Evolutionary conservation across 2,329 filamentous ascomycete species (phyloP).

Genomic region (Emmonsia crescens): DNA sequence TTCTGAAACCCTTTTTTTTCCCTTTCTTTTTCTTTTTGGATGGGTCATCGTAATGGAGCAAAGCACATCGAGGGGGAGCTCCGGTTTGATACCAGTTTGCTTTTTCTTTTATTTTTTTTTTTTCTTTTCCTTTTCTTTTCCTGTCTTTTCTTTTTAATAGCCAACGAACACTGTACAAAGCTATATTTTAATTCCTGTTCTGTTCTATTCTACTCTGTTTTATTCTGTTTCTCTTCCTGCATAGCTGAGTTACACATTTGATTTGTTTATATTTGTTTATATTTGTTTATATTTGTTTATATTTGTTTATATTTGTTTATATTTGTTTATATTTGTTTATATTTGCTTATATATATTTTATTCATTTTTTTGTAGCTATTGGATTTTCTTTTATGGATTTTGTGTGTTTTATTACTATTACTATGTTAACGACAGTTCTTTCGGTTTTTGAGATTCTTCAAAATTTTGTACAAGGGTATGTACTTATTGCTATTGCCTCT

Average conservation of each 20-base stretch:
- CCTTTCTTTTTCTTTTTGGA: neutral
- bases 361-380: slow-evolving; percentile 1
- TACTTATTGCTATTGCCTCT: slow-evolving; percentile 4
- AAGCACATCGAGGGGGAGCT: neutral
- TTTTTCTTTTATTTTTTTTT: too few species aligned
- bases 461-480: neutral
- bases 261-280: neutral
- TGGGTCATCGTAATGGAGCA: neutral
- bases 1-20: neutral
- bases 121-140: neutral
- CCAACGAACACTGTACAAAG: neutral
- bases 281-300: too few species aligned
- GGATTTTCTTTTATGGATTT: neutral
- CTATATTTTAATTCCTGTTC: neutral
- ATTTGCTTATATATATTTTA: neutral
- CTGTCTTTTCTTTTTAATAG: neutral
- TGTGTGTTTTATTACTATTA: neutral
- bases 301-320: too few species aligned
- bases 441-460: slow-evolving; percentile 17
- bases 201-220: neutral
- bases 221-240: neutral
- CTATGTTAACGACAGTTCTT: slow-evolving; percentile 8
- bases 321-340: too few species aligned
- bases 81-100: slow-evolving; percentile 13
- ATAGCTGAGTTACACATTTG: neutral